Evolutionary conservation across 1,139 yeast genomes (phyloP).

Genomic region (Kluyveromyces marxianus): DNA sequence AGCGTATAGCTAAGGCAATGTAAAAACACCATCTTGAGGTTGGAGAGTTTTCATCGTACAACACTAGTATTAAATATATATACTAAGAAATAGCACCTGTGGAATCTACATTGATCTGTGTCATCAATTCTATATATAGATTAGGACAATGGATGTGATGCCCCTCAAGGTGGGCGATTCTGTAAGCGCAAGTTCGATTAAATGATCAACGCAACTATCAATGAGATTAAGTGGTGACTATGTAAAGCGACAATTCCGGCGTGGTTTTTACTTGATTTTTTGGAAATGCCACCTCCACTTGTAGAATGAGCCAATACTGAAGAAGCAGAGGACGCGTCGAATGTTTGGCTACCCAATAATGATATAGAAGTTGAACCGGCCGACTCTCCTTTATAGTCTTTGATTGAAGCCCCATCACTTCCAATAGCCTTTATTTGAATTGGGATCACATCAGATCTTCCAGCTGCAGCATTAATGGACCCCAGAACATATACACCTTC

Average conservation of each 20-base stretch:
- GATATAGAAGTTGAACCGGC: neutral
- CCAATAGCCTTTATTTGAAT: slow-evolving; percentile 1
- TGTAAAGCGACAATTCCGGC: neutral
- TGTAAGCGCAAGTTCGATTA: neutral
- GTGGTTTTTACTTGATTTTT: neutral
- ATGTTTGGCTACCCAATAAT: slow-evolving; percentile 1
- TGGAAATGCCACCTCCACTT: neutral
- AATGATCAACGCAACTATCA: neutral
- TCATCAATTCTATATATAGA: no score
- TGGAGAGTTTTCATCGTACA: no score
- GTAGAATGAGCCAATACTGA: neutral
- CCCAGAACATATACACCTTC: neutral
- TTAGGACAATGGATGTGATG: no score
- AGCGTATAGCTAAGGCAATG: no score
- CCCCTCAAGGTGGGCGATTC: no score
- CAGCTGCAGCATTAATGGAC: slow-evolving; percentile 3
- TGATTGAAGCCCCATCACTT: neutral
- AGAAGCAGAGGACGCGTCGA: slow-evolving; percentile 2
- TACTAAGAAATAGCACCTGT: no score
- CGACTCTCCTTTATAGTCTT: neutral
- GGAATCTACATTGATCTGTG: no score
- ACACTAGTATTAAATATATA: no score
- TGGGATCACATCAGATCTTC: slow-evolving; percentile 1
- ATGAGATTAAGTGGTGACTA: neutral
- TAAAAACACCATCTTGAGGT: no score